A percentile compares a stretch with the other conserved stretches of the same genome.
phyloP scores from a whole-genome alignment of 2,329 filamentous ascomycete genomes.

The Colletotrichum camelliae region DNA sequence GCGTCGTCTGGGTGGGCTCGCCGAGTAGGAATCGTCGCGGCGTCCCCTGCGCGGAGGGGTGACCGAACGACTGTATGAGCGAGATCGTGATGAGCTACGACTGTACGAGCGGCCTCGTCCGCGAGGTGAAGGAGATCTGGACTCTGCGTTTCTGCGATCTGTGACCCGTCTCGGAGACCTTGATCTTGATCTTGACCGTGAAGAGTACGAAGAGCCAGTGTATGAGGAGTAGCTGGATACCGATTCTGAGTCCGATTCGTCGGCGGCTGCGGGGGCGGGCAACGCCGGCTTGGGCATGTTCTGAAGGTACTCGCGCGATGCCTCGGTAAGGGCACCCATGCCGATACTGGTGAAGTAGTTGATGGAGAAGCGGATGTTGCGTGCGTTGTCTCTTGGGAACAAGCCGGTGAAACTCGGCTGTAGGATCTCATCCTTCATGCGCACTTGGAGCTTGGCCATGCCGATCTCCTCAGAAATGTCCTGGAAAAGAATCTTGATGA shows the following conservation, averaged over 20 bases:
- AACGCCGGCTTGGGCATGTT: conserved; percentile 86
- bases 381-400: conserved; percentile 87
- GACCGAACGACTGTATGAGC: conserved; percentile 32
- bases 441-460: conserved; percentile 77
- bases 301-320: conserved; percentile 89
- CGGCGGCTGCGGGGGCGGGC: conserved; percentile 66
- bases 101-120: conserved; percentile 34
- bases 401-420: conserved; percentile 81
- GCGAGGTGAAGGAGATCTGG: conserved; percentile 32
- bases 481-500: conserved; percentile 97
- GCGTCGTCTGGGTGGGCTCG: conserved; percentile 32
- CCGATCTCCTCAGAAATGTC: conserved; percentile 88
- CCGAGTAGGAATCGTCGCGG: conserved; percentile 31
- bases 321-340: conserved; percentile 92
- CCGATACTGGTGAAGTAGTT: conserved; percentile 99
- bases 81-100: conserved; percentile 41
- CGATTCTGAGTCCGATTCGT: conserved; percentile 72
- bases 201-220: conserved; percentile 65
- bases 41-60: conserved; percentile 16
- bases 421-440: conserved; percentile 79
- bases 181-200: conserved; percentile 53
- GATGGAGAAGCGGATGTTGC: conserved; percentile 95
- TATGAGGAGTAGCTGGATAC: conserved; percentile 83
- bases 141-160: conserved; percentile 41
- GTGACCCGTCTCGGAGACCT: conserved; percentile 41